Percentiles rank a stretch among this genome's conserved stretches.
phyloP scores from a whole-genome alignment of 202 grass and related monocot genomes.

The Schoenoplectus tabernaemontani region DNA sequence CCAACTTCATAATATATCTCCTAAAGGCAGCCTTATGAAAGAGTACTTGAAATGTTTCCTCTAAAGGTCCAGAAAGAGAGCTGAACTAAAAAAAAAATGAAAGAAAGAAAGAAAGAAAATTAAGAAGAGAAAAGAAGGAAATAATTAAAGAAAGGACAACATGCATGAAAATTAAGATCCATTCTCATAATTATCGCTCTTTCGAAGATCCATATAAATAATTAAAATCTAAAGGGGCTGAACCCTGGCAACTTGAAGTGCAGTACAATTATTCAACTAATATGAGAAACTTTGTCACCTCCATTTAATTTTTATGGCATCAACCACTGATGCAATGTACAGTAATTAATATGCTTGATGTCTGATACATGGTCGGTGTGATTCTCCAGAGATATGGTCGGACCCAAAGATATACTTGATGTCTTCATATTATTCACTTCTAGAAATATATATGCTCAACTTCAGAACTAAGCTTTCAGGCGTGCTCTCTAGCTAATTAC shows the following conservation, averaged over 20 bases:
- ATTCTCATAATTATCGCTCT: background rate
- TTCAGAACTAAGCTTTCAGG: background rate
- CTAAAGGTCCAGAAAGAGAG: background rate
- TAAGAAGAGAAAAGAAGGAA: no score
- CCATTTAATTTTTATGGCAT: background rate
- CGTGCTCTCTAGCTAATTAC: no score
- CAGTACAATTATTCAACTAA: no score
- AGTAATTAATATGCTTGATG: background rate
- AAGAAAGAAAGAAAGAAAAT: no score
- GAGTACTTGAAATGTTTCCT: background rate
- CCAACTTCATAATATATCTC: no score
- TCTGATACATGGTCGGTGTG: background rate
- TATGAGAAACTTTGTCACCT: background rate
- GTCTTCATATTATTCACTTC: slow-evolving; percentile 8
- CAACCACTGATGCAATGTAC: background rate
- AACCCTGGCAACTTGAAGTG: background rate
- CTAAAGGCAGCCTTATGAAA: background rate
- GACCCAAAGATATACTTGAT: background rate
- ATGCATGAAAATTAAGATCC: background rate
- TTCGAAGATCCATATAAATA: no score
- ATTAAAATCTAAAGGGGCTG: no score
- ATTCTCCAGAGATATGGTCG: slow-evolving; percentile 1
- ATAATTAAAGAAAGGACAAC: background rate
- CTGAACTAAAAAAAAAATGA: background rate
- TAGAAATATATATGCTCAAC: background rate